phyloP scores from a whole-genome alignment of 345 rosid species.

The Gynandropsis gynandra region DNA sequence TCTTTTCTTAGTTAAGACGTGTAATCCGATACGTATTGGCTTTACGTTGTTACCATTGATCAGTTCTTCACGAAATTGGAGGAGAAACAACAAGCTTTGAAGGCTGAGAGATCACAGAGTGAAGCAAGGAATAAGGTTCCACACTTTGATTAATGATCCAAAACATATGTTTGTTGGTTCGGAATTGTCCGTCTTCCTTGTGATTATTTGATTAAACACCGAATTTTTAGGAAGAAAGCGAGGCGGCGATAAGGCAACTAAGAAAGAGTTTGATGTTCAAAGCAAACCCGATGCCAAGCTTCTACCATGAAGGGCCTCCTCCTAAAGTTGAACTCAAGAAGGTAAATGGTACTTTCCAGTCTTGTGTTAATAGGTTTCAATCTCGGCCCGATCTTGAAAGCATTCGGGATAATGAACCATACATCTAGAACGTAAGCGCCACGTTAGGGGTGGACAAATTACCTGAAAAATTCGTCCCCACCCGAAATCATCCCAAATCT shows the following conservation, averaged over 20 bases:
- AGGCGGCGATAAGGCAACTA: conserved; percentile 73
- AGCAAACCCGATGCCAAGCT: conserved; percentile 87
- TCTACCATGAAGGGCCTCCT: conserved; percentile 81
- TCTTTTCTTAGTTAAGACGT: neutral
- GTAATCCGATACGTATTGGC: neutral
- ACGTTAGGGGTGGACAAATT: no score
- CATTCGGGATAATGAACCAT: no score
- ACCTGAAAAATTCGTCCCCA: no score
- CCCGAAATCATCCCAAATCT: no score
- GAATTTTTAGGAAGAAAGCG: conserved; percentile 59
- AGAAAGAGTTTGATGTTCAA: conserved; percentile 69
- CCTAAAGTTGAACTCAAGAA: conserved; percentile 77
- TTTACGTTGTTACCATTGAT: conserved; percentile 18
- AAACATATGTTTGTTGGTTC: conserved; percentile 2
- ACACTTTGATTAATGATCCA: neutral
- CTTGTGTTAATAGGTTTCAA: neutral
- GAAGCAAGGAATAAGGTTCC: conserved; percentile 70
- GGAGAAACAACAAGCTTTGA: conserved; percentile 76
- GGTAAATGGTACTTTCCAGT: conserved; percentile 33
- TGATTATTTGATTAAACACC: neutral
- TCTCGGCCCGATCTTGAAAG: no score
- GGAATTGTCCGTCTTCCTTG: neutral
- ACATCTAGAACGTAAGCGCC: no score
- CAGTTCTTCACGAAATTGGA: conserved; percentile 75
- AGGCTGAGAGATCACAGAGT: conserved; percentile 67